A percentile compares a stretch with the other conserved stretches of the same genome.
phyloP scores from a whole-genome alignment of 106 monocot genomes.

The Iris macrosiphon region DNA sequence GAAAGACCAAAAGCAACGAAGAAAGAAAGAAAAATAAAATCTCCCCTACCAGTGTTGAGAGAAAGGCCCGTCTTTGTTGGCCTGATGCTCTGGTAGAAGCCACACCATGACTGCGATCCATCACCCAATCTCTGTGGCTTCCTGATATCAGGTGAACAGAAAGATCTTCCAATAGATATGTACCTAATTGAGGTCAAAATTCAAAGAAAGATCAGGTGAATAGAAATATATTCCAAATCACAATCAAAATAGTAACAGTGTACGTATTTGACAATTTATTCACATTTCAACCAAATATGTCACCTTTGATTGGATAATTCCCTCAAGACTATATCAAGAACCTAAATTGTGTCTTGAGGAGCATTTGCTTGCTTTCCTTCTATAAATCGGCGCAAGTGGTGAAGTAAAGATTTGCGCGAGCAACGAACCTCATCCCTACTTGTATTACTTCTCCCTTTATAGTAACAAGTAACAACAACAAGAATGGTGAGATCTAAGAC shows the following conservation, averaged over 20 bases:
- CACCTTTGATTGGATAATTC: conserved; percentile 80
- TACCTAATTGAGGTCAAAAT: no score
- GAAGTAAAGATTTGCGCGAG: conserved; percentile 55
- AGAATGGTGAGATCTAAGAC: background rate
- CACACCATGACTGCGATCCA: conserved; percentile 84
- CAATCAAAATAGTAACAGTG: no score
- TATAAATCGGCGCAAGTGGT: conserved; percentile 59
- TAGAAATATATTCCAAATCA: no score
- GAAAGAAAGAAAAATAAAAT: background rate
- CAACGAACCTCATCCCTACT: conserved; percentile 74
- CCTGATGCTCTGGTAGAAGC: conserved; percentile 92
- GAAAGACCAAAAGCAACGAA: background rate
- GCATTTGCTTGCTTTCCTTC: conserved; percentile 59
- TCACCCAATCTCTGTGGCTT: conserved; percentile 79
- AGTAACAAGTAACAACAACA: no score
- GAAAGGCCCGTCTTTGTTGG: conserved; percentile 95
- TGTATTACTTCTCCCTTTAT: conserved; percentile 61
- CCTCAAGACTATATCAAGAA: conserved; percentile 70
- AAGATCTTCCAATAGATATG: conserved; percentile 59
- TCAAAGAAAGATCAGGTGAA: no score
- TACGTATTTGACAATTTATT: no score
- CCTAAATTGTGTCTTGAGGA: conserved; percentile 68
- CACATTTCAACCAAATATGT: conserved; percentile 1
- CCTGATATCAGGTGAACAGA: conserved; percentile 80
- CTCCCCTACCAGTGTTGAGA: conserved; percentile 69